Evolutionary conservation across 805 yeast genomes (phyloP).

Genomic region (Clavispora carvajalis): DNA sequence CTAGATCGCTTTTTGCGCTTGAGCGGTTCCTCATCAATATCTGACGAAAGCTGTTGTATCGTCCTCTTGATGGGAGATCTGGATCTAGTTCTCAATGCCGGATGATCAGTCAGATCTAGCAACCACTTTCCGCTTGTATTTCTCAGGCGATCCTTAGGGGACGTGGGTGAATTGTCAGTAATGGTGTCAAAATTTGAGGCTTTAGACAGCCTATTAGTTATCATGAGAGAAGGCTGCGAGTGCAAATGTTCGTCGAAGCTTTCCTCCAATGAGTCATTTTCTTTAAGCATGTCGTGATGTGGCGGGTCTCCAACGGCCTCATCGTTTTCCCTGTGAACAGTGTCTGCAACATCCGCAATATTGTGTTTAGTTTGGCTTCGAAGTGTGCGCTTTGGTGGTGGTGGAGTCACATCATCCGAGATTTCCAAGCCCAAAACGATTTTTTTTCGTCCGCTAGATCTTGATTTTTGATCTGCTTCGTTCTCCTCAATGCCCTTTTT

Average conservation of each 20-base stretch:
- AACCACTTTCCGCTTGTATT: constrained; percentile 6
- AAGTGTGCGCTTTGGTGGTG: not conserved
- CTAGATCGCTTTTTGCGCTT: constrained; percentile 4
- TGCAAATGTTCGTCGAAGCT: no score
- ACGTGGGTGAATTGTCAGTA: not conserved
- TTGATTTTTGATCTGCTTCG: not conserved
- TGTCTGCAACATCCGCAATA: not conserved
- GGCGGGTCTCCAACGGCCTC: not conserved
- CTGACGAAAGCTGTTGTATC: constrained; percentile 14
- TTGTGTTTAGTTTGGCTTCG: not conserved
- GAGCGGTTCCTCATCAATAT: constrained; percentile 11
- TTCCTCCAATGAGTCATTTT: no score
- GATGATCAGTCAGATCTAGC: constrained; percentile 10
- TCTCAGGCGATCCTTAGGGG: not conserved
- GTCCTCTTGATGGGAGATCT: constrained; percentile 16
- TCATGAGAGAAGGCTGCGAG: no score
- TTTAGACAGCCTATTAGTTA: not conserved
- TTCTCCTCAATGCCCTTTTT: no score
- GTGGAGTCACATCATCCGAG: not conserved
- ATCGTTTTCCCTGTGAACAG: not conserved
- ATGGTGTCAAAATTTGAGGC: not conserved
- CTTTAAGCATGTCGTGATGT: no score
- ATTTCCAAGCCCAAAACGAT: not conserved
- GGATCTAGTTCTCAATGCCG: constrained; percentile 15
- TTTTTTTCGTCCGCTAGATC: not conserved